These are phyloP conservation scores for Stachybotrys echinatus DNA, from an alignment of 2,329 filamentous ascomycete species.

Conservation along the genomic window DNA sequence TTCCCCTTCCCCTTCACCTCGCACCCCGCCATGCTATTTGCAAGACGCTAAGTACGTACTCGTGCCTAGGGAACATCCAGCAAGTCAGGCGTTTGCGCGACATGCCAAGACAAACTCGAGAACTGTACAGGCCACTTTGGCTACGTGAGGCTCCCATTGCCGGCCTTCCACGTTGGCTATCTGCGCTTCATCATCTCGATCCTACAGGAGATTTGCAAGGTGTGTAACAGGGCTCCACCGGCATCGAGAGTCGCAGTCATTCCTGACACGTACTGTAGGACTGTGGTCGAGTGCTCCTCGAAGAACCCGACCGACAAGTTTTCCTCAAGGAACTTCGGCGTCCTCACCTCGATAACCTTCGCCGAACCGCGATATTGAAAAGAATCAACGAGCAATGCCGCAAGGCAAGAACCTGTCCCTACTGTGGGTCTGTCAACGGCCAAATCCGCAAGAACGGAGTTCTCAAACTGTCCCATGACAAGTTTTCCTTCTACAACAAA, in stretches of 20 bases:
- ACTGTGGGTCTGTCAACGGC: conserved; percentile 80
- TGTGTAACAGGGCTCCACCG: conserved; percentile 15
- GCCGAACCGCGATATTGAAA: conserved; percentile 78
- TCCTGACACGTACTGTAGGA: conserved; percentile 34
- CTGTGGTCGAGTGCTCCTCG: conserved; percentile 78
- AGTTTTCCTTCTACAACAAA: conserved; percentile 81
- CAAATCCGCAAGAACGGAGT: conserved; percentile 87
- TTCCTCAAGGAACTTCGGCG: conserved; percentile 78
- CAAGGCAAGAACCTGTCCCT: conserved; percentile 77
- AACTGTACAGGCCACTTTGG: conserved; percentile 95
- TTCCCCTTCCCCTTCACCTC: too few species aligned
- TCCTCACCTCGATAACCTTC: conserved; percentile 80
- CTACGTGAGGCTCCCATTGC: conserved; percentile 82
- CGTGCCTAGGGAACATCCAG: conserved; percentile 66
- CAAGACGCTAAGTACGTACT: background rate
- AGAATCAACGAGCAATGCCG: conserved; percentile 84
- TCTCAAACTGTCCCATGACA: conserved; percentile 93
- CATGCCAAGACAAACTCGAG: conserved; percentile 75
- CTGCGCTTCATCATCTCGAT: conserved; percentile 89
- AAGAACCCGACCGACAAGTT: conserved; percentile 69
- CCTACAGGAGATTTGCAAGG: conserved; percentile 91
- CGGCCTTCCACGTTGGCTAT: conserved; percentile 94
- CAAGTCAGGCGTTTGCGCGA: conserved; percentile 73
- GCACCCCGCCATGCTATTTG: background rate
- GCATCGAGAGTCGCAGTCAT: background rate